These are phyloP conservation scores for Trichosporon sp. DNA, from an alignment of 1,284 basidiomycete species.

Conservation along the genomic window DNA sequence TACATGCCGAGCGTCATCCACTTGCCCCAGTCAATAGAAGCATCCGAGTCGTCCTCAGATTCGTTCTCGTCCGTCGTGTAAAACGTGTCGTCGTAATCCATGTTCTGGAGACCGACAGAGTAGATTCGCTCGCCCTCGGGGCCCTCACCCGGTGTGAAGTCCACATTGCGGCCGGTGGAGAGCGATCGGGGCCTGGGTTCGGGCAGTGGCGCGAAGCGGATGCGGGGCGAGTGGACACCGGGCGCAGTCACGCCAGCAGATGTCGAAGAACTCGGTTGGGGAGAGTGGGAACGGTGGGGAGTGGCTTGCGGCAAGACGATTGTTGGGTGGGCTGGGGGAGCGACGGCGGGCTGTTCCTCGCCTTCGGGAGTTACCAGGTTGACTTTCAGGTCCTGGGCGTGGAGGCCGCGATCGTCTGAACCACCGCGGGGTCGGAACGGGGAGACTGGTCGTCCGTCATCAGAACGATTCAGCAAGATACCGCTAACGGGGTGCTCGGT, in stretches of 20 bases:
- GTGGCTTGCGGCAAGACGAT: neutral
- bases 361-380: neutral
- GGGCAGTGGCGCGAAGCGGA: constrained; percentile 56
- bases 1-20: constrained; percentile 19
- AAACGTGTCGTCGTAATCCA: constrained; percentile 31
- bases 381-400: constrained; percentile 2
- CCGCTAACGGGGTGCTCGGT: constrained; percentile 20
- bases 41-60: constrained; percentile 23
- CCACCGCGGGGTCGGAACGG: constrained; percentile 14
- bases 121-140: constrained; percentile 31
- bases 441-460: constrained; percentile 16
- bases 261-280: neutral
- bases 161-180: constrained; percentile 50
- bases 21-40: constrained; percentile 22
- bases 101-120: constrained; percentile 26
- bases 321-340: neutral
- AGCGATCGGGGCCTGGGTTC: constrained; percentile 53
- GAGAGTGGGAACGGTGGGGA: neutral
- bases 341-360: neutral
- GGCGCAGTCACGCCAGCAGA: constrained; percentile 11
- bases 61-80: constrained; percentile 21
- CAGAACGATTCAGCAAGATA: constrained; percentile 29
- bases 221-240: constrained; percentile 32
- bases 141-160: constrained; percentile 26
- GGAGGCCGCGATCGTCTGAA: constrained; percentile 12